These are phyloP conservation scores for Glycine soja DNA, from an alignment of 306 rosid genomes.

Conservation along the genomic window DNA sequence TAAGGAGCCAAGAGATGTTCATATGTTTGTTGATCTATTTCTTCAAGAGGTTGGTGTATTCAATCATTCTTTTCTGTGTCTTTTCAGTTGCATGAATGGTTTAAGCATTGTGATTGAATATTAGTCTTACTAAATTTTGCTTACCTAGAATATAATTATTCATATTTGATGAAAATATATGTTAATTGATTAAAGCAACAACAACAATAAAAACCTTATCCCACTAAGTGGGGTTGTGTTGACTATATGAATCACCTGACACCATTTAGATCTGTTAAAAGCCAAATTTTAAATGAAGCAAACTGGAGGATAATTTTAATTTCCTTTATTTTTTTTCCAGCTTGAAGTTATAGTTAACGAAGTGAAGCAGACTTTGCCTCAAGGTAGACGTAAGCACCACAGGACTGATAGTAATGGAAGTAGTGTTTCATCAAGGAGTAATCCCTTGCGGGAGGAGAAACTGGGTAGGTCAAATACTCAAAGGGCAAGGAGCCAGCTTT, in stretches of 20 bases:
- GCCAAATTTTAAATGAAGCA: slow-evolving; percentile 29
- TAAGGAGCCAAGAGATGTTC: slow-evolving; percentile 98
- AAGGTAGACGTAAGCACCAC: slow-evolving; percentile 75
- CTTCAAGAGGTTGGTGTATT: slow-evolving; percentile 82
- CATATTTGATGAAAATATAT: slow-evolving; percentile 21
- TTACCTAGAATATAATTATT: background rate
- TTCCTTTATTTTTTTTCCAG: slow-evolving; percentile 54
- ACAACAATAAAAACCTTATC: background rate
- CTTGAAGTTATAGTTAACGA: slow-evolving; percentile 72
- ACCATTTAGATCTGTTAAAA: background rate
- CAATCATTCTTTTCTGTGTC: slow-evolving; percentile 11
- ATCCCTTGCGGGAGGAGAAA: slow-evolving; percentile 85
- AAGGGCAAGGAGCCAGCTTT: slow-evolving; percentile 91
- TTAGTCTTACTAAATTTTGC: slow-evolving; percentile 11
- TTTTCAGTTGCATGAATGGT: slow-evolving; percentile 34
- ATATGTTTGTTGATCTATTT: slow-evolving; percentile 92
- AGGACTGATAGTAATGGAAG: slow-evolving; percentile 92
- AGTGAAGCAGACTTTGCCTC: slow-evolving; percentile 86
- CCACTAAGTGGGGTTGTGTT: background rate
- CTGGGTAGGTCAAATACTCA: slow-evolving; percentile 76
- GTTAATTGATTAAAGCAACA: slow-evolving; percentile 4
- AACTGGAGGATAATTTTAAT: slow-evolving; percentile 27
- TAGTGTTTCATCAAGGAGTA: slow-evolving; percentile 86
- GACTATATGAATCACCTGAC: background rate
- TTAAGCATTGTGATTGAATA: slow-evolving; percentile 18